These are phyloP conservation scores for Seiridium unicorne DNA, from an alignment of 2,329 filamentous ascomycete species.

Conservation along the genomic window DNA sequence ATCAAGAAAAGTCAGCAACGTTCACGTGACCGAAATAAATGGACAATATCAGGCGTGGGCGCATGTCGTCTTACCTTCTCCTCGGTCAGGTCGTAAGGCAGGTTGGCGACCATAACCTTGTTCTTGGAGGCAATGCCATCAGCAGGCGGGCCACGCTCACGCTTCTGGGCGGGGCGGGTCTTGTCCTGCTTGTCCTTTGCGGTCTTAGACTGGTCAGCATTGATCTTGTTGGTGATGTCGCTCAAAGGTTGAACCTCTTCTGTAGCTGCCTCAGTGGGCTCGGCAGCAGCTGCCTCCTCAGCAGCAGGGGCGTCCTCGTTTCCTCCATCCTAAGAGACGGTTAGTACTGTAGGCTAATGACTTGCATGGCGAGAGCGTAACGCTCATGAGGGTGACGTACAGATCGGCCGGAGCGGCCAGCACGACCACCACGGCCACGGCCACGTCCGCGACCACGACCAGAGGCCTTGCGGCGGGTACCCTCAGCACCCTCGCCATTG, in stretches of 20 bases:
- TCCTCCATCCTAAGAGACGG: conserved; percentile 35
- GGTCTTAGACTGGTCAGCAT: conserved; percentile 30
- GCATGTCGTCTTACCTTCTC: conserved; percentile 69
- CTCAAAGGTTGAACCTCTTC: conserved; percentile 53
- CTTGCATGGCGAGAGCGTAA: neutral
- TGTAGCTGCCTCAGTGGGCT: conserved; percentile 41
- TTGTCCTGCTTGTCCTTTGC: conserved; percentile 26
- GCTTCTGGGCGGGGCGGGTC: conserved; percentile 57
- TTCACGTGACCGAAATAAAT: neutral
- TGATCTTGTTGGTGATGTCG: conserved; percentile 55
- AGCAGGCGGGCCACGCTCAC: conserved; percentile 90
- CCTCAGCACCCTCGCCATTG: conserved; percentile 74
- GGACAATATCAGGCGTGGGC: too few species aligned
- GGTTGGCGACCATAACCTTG: conserved; percentile 99
- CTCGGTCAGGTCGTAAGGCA: conserved; percentile 96
- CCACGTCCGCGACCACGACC: conserved; percentile 67
- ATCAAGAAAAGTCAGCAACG: neutral
- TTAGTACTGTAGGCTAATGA: conserved; percentile 13
- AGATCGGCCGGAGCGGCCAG: conserved; percentile 58
- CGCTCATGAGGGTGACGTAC: conserved; percentile 36
- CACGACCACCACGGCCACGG: conserved; percentile 64
- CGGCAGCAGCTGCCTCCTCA: conserved; percentile 41
- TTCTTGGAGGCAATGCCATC: conserved; percentile 98
- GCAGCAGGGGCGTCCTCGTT: conserved; percentile 43
- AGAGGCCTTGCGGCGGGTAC: conserved; percentile 59